Conservation (phyloP, 345 rosid genomes). For the Eucalyptus virginea region DNA sequence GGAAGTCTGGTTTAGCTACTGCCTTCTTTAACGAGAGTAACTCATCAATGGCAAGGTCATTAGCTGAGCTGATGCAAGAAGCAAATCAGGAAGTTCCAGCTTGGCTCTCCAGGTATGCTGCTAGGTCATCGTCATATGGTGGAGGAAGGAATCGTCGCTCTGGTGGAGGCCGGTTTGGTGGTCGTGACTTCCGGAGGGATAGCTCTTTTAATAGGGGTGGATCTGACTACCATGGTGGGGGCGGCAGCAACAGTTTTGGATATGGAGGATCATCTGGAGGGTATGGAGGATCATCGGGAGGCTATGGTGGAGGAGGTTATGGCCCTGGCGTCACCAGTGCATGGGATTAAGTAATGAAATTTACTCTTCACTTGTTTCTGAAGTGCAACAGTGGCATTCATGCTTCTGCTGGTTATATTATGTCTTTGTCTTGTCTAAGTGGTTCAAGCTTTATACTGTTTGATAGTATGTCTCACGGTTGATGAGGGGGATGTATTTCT, state of each 20-base stretch:
- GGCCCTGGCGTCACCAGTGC: slow-evolving; percentile 58
- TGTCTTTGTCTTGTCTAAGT: slow-evolving; percentile 1
- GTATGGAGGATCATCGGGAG: slow-evolving; percentile 4
- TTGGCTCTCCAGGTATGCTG: slow-evolving; percentile 81
- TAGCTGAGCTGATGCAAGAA: slow-evolving; percentile 86
- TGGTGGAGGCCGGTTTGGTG: slow-evolving; percentile 89
- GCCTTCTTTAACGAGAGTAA: slow-evolving; percentile 91
- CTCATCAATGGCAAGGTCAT: slow-evolving; percentile 52
- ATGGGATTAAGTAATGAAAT: slow-evolving; percentile 41
- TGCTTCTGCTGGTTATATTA: not conserved
- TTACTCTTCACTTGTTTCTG: not conserved
- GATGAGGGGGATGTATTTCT: slow-evolving; percentile 14
- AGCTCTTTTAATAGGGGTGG: slow-evolving; percentile 43
- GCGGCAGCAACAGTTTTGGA: slow-evolving; percentile 33
- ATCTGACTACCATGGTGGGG: slow-evolving; percentile 53
- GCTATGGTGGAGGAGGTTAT: slow-evolving; percentile 1
- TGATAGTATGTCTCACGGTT: not conserved
- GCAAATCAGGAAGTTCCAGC: slow-evolving; percentile 91
- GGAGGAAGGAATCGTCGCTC: slow-evolving; percentile 60
- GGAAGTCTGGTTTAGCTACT: slow-evolving; percentile 84
- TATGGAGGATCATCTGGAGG: slow-evolving; percentile 9
- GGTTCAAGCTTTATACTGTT: slow-evolving; percentile 9
- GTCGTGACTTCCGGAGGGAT: slow-evolving; percentile 82
- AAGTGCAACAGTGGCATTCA: not conserved
- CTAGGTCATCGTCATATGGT: slow-evolving; percentile 51